These are phyloP conservation scores for Toxicodendron radicans DNA, from an alignment of 345 rosid species.

Conservation along the genomic window DNA sequence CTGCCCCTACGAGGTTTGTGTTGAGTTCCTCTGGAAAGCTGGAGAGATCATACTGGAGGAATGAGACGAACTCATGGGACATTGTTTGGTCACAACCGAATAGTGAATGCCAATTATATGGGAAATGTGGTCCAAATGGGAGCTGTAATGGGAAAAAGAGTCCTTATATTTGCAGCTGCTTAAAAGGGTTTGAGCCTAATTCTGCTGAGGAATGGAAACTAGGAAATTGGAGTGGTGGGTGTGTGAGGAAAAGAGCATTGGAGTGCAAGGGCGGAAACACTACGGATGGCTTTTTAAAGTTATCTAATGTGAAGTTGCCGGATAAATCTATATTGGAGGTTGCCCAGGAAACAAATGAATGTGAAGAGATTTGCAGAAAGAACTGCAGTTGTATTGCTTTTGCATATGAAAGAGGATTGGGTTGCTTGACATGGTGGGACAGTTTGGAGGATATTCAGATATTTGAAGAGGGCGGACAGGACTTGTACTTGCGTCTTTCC, in stretches of 20 bases:
- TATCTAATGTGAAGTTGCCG: slow-evolving; percentile 33
- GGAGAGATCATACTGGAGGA: slow-evolving; percentile 12
- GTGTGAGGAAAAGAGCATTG: slow-evolving; percentile 28
- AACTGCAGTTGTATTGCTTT: slow-evolving; percentile 22
- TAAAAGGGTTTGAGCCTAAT: slow-evolving; percentile 34
- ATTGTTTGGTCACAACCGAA: slow-evolving; percentile 28
- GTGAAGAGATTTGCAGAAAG: neutral
- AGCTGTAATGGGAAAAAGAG: slow-evolving; percentile 9
- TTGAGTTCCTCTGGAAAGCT: slow-evolving; percentile 25
- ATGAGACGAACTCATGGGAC: slow-evolving; percentile 11
- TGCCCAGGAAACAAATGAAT: neutral
- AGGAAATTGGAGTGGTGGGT: slow-evolving; percentile 31
- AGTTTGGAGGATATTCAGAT: neutral
- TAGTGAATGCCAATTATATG: slow-evolving; percentile 27
- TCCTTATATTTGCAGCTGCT: slow-evolving; percentile 24
- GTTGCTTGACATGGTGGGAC: slow-evolving; percentile 12
- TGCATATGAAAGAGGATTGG: neutral
- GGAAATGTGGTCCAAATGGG: slow-evolving; percentile 34
- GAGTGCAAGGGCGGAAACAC: slow-evolving; percentile 15
- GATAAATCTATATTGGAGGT: neutral
- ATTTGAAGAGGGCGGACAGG: neutral
- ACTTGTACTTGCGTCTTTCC: neutral
- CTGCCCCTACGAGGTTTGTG: neutral
- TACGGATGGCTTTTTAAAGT: slow-evolving; percentile 28
- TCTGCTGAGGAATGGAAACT: slow-evolving; percentile 24